Percentiles rank a stretch among this genome's conserved stretches.
Conservation (phyloP, 306 rosid genomes). For the Macrotyloma uniflorum region DNA sequence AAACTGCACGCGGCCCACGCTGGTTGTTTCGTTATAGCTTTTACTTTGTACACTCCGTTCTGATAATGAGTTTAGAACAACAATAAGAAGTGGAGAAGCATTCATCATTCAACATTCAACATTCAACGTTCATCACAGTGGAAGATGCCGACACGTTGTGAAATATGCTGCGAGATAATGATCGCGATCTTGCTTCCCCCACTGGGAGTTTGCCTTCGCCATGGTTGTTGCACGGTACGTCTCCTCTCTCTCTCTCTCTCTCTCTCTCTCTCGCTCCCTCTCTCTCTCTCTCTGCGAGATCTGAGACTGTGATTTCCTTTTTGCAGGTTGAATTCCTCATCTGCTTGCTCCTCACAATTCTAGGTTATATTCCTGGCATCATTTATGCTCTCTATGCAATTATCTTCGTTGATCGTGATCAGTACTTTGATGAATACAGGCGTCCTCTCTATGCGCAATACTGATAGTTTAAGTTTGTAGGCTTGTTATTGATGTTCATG, state of each 20-base stretch:
- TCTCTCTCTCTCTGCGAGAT: neutral
- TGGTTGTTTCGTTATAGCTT: neutral
- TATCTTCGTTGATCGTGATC: constrained; percentile 81
- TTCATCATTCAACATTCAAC: too few relatives aligned
- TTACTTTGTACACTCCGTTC: neutral
- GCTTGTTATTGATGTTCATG: neutral
- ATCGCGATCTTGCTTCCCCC: constrained; percentile 81
- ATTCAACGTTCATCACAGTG: neutral
- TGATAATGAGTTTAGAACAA: neutral
- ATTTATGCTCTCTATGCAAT: constrained; percentile 91
- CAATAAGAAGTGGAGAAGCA: neutral
- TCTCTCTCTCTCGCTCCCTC: neutral
- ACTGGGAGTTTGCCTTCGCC: constrained; percentile 76
- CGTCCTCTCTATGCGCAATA: constrained; percentile 71
- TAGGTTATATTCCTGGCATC: constrained; percentile 92
- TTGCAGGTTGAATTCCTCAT: constrained; percentile 78
- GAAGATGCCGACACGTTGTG: constrained; percentile 68
- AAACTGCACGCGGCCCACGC: neutral
- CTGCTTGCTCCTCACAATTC: constrained; percentile 79
- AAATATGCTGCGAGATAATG: constrained; percentile 65
- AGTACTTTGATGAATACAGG: constrained; percentile 80
- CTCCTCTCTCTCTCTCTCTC: neutral
- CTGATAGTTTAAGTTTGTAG: neutral
- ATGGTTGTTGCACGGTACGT: constrained; percentile 84
- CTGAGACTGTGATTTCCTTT: constrained; percentile 10